Evolutionary conservation across 2,329 filamentous ascomycete species (phyloP), one percentile per base, ranked within the genome.

Genomic region (Fusarium proliferatum): DNA sequence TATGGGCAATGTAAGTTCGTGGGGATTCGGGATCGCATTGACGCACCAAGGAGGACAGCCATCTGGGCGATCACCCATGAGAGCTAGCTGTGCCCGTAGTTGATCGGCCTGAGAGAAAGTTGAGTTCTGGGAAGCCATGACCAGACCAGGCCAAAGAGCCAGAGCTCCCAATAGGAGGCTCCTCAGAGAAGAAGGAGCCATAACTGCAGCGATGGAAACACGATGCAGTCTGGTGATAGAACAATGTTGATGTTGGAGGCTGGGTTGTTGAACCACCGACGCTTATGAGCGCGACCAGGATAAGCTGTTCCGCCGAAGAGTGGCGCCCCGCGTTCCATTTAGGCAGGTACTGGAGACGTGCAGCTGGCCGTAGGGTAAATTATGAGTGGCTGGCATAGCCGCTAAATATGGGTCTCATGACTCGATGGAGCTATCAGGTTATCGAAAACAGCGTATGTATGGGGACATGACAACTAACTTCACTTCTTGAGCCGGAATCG

Each of bases 21-120:
- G 13, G 21, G 39, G 21, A 28, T n/a, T n/a, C 23, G 28, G 17
- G 21, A 45, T 26, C 26, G 19, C 28, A 39, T 53, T 23, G 28
- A 48, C 74, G 28, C 83, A 93, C 91, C 91, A 96, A 79, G 94
- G 94, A 60, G 94, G 94, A 80, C 94, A 96, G 78, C 92, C 90
- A 72, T 89, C 89, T 11, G 94, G 93, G 56, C 94, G 89, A 78
- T 93, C 91, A 74, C 90, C 92, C 83, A 94, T 89, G 52, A 95
- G 84, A 42, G 92, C 88, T 79, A 95, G 86, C 80, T 93, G 90
- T 46, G 90, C 89, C 76, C 86, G 89, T 80, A 89, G 85, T 83
- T 88, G 90, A 75, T 90, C 89, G 72, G 87, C 80, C 48, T 88
- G 86, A 23, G 90, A 90, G 77, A 89, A 91, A 80, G 91, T 92